Evolutionary conservation across 2,329 filamentous ascomycete genomes (phyloP).

Genomic region (Paracamarosporium sp.): DNA sequence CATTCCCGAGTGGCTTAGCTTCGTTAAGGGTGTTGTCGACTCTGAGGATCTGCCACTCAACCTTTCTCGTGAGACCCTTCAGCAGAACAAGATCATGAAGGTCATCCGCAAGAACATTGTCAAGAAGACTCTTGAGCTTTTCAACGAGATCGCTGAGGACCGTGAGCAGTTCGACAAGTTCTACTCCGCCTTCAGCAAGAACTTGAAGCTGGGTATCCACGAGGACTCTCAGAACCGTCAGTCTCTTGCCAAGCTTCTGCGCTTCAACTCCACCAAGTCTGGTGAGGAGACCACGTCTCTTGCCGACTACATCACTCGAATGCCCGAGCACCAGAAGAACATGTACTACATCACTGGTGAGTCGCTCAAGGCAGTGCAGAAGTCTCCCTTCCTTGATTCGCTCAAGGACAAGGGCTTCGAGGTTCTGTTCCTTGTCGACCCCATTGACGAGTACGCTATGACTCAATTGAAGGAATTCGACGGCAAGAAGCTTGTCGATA

Average conservation of each 20-base stretch:
- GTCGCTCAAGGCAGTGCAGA: conserved; percentile 96
- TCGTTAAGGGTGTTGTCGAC: conserved; percentile 99
- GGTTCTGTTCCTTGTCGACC: conserved; percentile 98
- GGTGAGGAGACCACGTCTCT: conserved; percentile 95
- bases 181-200: conserved; percentile 99
- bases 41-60: conserved; percentile 99
- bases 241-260: conserved; percentile 94
- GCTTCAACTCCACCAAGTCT: conserved; percentile 99
- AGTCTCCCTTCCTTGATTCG: conserved; percentile 98
- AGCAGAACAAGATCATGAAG: conserved; percentile 99
- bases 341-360: conserved; percentile 99
- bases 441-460: conserved; percentile 99
- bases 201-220: conserved; percentile 99
- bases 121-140: conserved; percentile 99
- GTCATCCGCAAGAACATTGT: conserved; percentile 99
- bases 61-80: conserved; percentile 98
- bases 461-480: conserved; percentile 99
- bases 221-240: conserved; percentile 98
- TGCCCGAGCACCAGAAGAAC: conserved; percentile 99
- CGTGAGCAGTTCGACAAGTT: conserved; percentile 99
- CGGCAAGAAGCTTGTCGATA: conserved; percentile 99
- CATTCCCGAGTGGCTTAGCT: conserved; percentile 98
- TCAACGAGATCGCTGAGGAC: conserved; percentile 98
- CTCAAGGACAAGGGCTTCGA: conserved; percentile 99
- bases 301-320: conserved; percentile 96